Evolutionary conservation across 495 filamentous ascomycete genomes (phyloP).

Genomic region (Penicillium bovifimosum): DNA sequence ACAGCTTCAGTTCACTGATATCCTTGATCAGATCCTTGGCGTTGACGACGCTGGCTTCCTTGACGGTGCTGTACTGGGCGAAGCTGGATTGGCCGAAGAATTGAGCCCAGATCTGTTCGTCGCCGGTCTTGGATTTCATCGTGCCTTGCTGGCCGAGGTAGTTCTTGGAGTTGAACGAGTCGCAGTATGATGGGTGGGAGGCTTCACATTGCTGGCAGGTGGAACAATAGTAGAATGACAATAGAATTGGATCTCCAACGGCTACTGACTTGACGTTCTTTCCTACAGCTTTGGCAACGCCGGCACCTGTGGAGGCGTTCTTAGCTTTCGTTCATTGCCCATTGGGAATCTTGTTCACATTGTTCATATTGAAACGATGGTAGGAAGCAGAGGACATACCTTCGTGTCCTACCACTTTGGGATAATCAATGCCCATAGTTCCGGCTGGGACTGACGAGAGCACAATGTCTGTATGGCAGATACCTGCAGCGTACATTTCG

Average conservation of each 20-base stretch:
- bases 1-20: slow-evolving; percentile 27
- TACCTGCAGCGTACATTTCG: slow-evolving; percentile 34
- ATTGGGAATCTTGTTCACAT: too few relatives aligned
- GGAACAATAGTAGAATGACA: slow-evolving; percentile 38
- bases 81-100: slow-evolving; percentile 43
- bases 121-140: neutral
- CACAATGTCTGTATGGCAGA: slow-evolving; percentile 40
- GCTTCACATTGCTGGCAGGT: slow-evolving; percentile 24
- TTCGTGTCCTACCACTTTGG: slow-evolving; percentile 25
- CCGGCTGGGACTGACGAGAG: slow-evolving; percentile 9
- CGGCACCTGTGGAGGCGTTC: slow-evolving; percentile 29
- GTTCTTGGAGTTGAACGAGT: slow-evolving; percentile 29
- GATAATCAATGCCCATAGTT: slow-evolving; percentile 12
- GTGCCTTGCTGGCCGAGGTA: slow-evolving; percentile 21
- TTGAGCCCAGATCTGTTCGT: slow-evolving; percentile 13
- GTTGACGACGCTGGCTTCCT: slow-evolving; percentile 20
- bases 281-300: slow-evolving; percentile 36
- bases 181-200: slow-evolving; percentile 24
- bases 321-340: neutral
- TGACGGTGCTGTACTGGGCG: slow-evolving; percentile 26
- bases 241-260: slow-evolving; percentile 42
- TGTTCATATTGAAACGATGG: too few relatives aligned
- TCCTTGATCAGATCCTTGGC: slow-evolving; percentile 14
- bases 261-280: slow-evolving; percentile 30
- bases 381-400: slow-evolving; percentile 4